Base-by-base conservation (phyloP, 768 basidiomycete genomes). In the Tylopilus felleus region DNA sequence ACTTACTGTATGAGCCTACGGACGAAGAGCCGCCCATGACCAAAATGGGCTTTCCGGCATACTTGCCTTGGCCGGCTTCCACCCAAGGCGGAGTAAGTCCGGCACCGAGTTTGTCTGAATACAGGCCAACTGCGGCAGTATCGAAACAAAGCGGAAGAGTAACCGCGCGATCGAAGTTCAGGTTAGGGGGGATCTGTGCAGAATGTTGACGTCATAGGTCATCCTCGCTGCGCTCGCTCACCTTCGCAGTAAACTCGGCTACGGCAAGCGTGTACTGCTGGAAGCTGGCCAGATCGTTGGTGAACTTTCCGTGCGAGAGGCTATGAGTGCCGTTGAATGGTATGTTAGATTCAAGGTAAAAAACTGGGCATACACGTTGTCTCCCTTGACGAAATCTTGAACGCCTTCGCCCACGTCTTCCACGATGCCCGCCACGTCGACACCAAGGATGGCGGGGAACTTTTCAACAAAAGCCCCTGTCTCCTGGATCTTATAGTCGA, bases 41-140 rank as follows among this genome's bases (percentile, higher is more conserved):
- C 45, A 82, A 57, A 17, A 80, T 72, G 1, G 80, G 73, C 9
- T 69, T 70, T 1, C 66, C 75, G 1, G 66, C 52, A 53, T 79
- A 79, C 41, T 71, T 75, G 1, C 67, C 74, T 36, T 56, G 56
- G 21, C 71, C 71, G 0, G 59, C 65, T 6, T 65, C 46, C 3
- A 52, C 64, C 60, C 75, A 68, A 5, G 78, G 75, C 2, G 75
- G 65, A 9, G 60, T 62, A 12, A 81, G 64, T 14, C 70, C 74
- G 1, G 73, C 64, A 8, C 78, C 78, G 22, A 73, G 60, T 65
- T 69, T 36, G 43, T 58, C 35, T 42, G 57, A 70, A 60, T 79
- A 83, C 17, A 84, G 56, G 3, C 79, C 82, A 16, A 75, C 62
- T 17, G 74, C 70, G 4, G 80, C 78, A 1, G 78, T 77, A n/a